phyloP scores from a whole-genome alignment of 2,329 filamentous ascomycete species.

The Alternaria sp. region DNA sequence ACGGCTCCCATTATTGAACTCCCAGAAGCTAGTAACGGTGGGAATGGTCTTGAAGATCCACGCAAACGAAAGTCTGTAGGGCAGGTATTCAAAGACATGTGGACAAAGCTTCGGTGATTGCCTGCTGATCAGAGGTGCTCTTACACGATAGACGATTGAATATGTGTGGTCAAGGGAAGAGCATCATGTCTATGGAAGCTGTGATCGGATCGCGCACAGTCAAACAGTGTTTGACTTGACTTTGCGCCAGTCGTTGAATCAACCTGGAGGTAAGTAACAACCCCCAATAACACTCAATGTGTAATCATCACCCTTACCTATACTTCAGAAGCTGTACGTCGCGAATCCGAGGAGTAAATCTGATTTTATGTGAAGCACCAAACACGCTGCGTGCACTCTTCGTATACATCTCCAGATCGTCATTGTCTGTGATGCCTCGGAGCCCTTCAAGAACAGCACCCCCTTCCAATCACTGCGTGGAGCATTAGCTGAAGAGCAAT shows the following conservation, averaged over 20 bases:
- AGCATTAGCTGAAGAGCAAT: neutral
- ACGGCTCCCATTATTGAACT: neutral
- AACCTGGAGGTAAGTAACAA: neutral
- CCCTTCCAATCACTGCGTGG: neutral
- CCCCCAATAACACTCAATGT: neutral
- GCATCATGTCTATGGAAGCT: neutral
- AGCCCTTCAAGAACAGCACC: neutral
- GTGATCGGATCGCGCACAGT: neutral
- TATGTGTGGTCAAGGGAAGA: rapidly evolving
- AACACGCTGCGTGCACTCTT: neutral
- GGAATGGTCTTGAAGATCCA: constrained; percentile 8
- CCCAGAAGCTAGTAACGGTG: constrained; percentile 17
- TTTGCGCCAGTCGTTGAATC: neutral
- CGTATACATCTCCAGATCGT: neutral
- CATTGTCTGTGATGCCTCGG: neutral
- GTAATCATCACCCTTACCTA: neutral
- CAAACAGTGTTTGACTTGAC: neutral
- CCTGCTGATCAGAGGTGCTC: neutral
- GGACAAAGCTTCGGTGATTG: neutral
- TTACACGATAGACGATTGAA: neutral
- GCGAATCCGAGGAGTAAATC: neutral
- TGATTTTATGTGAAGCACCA: neutral
- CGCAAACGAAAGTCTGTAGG: neutral
- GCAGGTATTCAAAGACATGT: neutral
- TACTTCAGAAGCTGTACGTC: neutral